These are phyloP conservation scores for Acanthamoeba lenticulata DNA, from an alignment of 208 protist genomes.

Conservation along the genomic window DNA sequence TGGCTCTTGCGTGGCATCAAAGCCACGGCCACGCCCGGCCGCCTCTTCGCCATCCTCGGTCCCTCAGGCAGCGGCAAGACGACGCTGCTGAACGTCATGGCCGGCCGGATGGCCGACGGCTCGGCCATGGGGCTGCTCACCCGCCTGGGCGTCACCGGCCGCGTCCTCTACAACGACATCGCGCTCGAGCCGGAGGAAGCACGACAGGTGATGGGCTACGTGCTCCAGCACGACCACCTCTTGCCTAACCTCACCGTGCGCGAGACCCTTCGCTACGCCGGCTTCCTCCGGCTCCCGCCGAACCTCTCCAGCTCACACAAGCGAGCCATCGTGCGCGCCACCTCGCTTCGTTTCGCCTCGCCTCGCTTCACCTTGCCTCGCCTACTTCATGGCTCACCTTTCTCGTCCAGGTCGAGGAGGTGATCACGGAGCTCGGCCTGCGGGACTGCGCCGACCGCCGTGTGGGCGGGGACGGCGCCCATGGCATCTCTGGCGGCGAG, in stretches of 20 bases:
- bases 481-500: constrained; percentile 87
- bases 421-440: constrained; percentile 74
- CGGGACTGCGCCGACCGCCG: constrained; percentile 60
- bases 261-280: constrained; percentile 57
- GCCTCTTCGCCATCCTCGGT: constrained; percentile 73
- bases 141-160: not conserved
- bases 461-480: constrained; percentile 67
- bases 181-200: not conserved
- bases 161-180: constrained; percentile 48
- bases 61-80: constrained; percentile 64
- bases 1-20: constrained; percentile 15
- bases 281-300: constrained; percentile 36
- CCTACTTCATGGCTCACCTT: no score
- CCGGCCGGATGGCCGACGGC: not conserved
- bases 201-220: constrained; percentile 68
- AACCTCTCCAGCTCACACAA: not conserved
- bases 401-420: not conserved
- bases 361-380: no score
- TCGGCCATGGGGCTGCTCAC: not conserved
- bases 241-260: constrained; percentile 73
- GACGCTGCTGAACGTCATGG: constrained; percentile 51
- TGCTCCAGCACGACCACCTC: constrained; percentile 78
- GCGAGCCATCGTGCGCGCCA: not conserved
- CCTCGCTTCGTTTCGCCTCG: not conserved
- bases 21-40: constrained; percentile 3